A percentile compares a stretch with the other conserved stretches of the same genome.
These are phyloP conservation scores for Lipomyces lipofer DNA, from an alignment of 805 yeast species.

Conservation along the genomic window DNA sequence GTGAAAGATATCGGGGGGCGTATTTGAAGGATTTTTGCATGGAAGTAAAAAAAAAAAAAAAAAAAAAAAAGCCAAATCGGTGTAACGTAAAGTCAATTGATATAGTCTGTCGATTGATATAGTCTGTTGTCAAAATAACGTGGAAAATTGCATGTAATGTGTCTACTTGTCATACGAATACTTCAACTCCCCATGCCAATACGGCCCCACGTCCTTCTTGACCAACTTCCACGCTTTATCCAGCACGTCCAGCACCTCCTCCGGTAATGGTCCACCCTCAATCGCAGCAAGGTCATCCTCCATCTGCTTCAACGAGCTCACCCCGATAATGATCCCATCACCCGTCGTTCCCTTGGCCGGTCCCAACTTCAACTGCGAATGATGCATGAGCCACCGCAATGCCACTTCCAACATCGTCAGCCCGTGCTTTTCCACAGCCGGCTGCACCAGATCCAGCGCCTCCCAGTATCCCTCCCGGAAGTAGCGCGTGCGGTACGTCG, in stretches of 20 bases:
- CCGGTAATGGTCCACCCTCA: constrained; percentile 34
- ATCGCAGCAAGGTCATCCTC: constrained; percentile 20
- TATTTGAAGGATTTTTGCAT: too few species aligned
- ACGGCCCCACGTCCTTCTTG: constrained; percentile 32
- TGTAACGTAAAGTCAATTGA: too few species aligned
- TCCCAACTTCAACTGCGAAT: constrained; percentile 16
- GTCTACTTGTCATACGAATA: not conserved
- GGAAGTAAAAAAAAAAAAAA: too few species aligned
- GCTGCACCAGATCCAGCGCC: constrained; percentile 15
- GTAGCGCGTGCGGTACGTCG: constrained; percentile 9
- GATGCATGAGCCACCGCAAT: constrained; percentile 22
- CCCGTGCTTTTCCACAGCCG: constrained; percentile 13
- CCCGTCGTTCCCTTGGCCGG: constrained; percentile 13
- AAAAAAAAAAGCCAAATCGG: too few species aligned
- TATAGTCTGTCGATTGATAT: too few species aligned
- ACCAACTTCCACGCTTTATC: constrained; percentile 34
- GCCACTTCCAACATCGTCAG: constrained; percentile 17
- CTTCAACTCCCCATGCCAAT: constrained; percentile 22
- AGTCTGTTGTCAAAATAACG: too few species aligned
- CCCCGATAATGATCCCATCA: constrained; percentile 24
- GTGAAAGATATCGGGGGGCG: too few species aligned
- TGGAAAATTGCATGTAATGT: too few species aligned
- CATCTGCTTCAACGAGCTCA: constrained; percentile 14
- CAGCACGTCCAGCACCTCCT: constrained; percentile 30
- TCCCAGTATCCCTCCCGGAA: constrained; percentile 20